phyloP scores from a whole-genome alignment of 495 filamentous ascomycete species.

The Penicillium maclennaniae region DNA sequence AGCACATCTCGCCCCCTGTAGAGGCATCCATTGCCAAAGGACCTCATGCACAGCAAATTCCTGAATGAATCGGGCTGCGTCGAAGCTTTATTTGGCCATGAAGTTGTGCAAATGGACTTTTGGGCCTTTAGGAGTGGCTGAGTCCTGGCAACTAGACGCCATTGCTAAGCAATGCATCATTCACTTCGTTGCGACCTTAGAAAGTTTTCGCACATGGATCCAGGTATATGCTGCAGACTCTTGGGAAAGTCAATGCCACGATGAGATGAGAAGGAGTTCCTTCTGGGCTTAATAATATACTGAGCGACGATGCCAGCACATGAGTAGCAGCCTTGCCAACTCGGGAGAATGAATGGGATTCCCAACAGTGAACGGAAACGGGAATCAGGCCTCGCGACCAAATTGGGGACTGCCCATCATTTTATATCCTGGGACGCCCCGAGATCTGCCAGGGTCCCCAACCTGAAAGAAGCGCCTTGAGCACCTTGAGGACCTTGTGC shows the following conservation, averaged over 20 bases:
- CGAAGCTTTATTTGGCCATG: background rate
- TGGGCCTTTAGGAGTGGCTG: background rate
- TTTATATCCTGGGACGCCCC: conserved; percentile 9
- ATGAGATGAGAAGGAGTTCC: background rate
- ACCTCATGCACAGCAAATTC: background rate
- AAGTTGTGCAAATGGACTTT: background rate
- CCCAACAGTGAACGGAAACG: background rate
- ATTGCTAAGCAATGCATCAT: background rate
- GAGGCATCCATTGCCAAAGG: background rate
- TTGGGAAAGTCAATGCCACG: background rate
- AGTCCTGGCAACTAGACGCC: background rate
- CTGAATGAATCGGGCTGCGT: background rate
- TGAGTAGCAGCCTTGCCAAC: background rate
- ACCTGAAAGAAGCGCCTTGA: background rate
- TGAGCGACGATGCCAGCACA: background rate
- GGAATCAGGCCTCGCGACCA: background rate
- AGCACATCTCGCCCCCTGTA: background rate
- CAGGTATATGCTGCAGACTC: background rate
- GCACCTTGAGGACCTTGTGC: conserved; percentile 26
- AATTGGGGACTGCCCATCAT: background rate
- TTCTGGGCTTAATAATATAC: background rate
- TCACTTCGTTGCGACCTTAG: background rate
- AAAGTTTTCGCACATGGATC: background rate
- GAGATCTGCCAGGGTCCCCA: conserved; percentile 24
- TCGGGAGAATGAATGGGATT: background rate